A percentile compares a stretch with the other conserved stretches of the same genome.
phyloP scores from a whole-genome alignment of 371 early-diverging fungal genomes.

The Rhizopus sp. region DNA sequence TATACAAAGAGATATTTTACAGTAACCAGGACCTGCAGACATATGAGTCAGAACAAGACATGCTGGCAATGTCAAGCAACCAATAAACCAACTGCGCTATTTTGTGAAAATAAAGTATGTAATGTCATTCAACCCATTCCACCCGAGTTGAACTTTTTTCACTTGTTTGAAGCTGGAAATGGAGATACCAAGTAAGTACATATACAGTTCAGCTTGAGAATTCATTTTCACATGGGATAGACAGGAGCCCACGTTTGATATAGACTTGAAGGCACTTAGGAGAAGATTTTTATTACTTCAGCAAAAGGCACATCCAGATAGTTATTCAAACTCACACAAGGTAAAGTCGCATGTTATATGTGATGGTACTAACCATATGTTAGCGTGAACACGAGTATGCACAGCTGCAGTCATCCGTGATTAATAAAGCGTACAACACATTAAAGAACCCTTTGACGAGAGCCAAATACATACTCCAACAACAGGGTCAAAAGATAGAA shows the following conservation, averaged over 20 bases:
- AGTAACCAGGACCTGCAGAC: slow-evolving; percentile 1
- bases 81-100: slow-evolving; percentile 40
- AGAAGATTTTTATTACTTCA: slow-evolving; percentile 74
- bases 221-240: slow-evolving; percentile 24
- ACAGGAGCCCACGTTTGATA: slow-evolving; percentile 59
- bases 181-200: slow-evolving; percentile 30
- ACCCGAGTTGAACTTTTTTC: slow-evolving; percentile 64
- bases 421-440: slow-evolving; percentile 87
- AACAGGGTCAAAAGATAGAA: slow-evolving; percentile 58
- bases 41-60: slow-evolving; percentile 22
- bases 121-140: slow-evolving; percentile 71
- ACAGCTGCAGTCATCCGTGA: slow-evolving; percentile 76
- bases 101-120: slow-evolving; percentile 64
- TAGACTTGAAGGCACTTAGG: slow-evolving; percentile 66
- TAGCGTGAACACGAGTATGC: slow-evolving; percentile 76
- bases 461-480: slow-evolving; percentile 77
- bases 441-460: slow-evolving; percentile 78
- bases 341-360: slow-evolving; percentile 34
- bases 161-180: slow-evolving; percentile 48
- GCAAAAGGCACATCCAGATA: slow-evolving; percentile 88
- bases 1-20: not conserved
- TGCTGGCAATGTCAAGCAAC: slow-evolving; percentile 57
- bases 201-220: not conserved
- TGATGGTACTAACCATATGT: not conserved
- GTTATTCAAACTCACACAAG: slow-evolving; percentile 67